A percentile compares a stretch with the other conserved stretches of the same genome.
These are phyloP conservation scores for Pseudoneurospora amorphoporcata DNA, from an alignment of 495 filamentous ascomycete genomes.

Conservation along the genomic window DNA sequence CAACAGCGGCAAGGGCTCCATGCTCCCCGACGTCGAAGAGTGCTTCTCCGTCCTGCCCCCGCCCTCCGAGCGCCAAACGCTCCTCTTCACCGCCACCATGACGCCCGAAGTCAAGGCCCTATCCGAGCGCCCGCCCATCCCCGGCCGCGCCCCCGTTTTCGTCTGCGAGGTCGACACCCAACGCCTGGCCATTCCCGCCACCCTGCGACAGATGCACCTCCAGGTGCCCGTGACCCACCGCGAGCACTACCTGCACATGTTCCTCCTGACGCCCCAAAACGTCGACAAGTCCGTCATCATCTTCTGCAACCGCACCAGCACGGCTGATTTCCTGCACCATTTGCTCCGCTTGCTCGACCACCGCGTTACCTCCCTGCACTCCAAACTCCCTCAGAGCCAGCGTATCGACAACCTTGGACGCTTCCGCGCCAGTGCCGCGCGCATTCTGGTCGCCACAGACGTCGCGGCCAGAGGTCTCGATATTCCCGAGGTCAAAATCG, in stretches of 20 bases:
- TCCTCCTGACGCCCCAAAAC: constrained; percentile 74
- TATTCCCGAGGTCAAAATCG: constrained; percentile 82
- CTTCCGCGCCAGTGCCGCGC: constrained; percentile 84
- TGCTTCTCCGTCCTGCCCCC: constrained; percentile 74
- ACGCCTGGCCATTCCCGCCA: constrained; percentile 61
- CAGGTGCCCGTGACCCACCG: constrained; percentile 80
- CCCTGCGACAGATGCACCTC: constrained; percentile 74
- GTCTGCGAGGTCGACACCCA: constrained; percentile 80
- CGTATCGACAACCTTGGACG: constrained; percentile 77
- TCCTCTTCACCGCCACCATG: constrained; percentile 94
- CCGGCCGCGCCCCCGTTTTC: constrained; percentile 64
- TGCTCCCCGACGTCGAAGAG: constrained; percentile 87
- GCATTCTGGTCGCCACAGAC: constrained; percentile 89
- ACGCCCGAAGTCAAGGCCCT: constrained; percentile 85
- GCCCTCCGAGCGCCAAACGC: constrained; percentile 61
- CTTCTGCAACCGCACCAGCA: constrained; percentile 87
- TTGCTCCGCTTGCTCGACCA: constrained; percentile 75
- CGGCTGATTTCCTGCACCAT: constrained; percentile 80
- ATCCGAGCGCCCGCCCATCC: constrained; percentile 58
- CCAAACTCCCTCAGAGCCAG: constrained; percentile 68
- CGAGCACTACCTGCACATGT: constrained; percentile 86
- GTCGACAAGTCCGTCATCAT: constrained; percentile 67
- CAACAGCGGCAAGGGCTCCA: constrained; percentile 54
- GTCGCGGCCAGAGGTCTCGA: constrained; percentile 94
- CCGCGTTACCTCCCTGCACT: constrained; percentile 85